Percentiles rank a stretch among this genome's conserved stretches.
Conservation (phyloP, 306 rosid genomes). For the Glycyrrhiza uralensis region DNA sequence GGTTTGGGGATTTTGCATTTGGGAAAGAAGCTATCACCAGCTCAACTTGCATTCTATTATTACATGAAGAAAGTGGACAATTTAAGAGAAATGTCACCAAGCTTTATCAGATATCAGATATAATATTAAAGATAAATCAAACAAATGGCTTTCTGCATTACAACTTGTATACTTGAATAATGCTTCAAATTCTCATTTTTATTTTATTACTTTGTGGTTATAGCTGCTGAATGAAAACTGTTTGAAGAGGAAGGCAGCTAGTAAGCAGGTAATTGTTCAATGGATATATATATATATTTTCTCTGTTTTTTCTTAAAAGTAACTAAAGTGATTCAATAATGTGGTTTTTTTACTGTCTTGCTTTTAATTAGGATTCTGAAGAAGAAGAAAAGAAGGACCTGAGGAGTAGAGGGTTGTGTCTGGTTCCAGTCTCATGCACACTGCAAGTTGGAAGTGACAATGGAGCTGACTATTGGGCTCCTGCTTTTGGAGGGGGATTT, state of each 20-base stretch:
- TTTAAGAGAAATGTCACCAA: constrained; percentile 23
- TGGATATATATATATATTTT: neutral
- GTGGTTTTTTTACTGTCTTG: neutral
- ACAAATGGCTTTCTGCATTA: neutral
- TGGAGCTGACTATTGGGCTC: constrained; percentile 98
- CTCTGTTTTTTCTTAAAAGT: neutral
- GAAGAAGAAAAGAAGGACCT: constrained; percentile 74
- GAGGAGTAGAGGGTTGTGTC: constrained; percentile 91
- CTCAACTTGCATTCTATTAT: constrained; percentile 13
- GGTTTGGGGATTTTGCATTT: constrained; percentile 29
- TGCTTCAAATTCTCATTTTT: constrained; percentile 2
- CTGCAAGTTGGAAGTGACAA: constrained; percentile 90
- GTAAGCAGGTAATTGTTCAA: constrained; percentile 41
- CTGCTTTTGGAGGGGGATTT: constrained; percentile 73
- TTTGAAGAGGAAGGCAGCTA: constrained; percentile 69
- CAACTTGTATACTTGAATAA: neutral
- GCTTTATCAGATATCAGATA: constrained; percentile 26
- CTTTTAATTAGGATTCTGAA: constrained; percentile 38
- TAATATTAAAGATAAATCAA: constrained; percentile 3
- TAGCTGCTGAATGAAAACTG: constrained; percentile 78
- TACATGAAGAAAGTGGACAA: constrained; percentile 12
- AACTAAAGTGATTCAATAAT: neutral
- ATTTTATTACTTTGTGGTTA: constrained; percentile 19
- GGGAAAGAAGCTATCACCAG: neutral
- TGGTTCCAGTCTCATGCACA: constrained; percentile 96